Evolutionary conservation across 2,329 filamentous ascomycete species (phyloP), one percentile per base, ranked within the genome.

Genomic region (Phymatotrichopsis omnivora): DNA sequence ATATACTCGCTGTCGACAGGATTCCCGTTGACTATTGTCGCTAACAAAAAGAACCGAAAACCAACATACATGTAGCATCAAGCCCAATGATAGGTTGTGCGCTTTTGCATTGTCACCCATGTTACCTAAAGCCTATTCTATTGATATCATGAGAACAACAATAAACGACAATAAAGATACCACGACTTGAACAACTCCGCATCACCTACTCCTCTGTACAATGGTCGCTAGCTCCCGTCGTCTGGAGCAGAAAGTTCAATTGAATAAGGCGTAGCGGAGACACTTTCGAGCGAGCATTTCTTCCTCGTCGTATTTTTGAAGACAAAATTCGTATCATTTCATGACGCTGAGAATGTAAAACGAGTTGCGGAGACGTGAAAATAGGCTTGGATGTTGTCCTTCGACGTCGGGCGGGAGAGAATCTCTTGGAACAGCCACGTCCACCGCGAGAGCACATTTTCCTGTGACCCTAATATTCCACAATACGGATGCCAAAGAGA

Each of bases 21-120:
- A 41, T 70, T 70, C 12, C 68, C 62, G 46, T 71, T 68, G 3
- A 69, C 61, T 19, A 70, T 68, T 2, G 62, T 64, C 29, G 63
- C 61, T 28, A 68, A 56, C 25, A 70, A 65, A 5, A 70, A 52
- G 6, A 69, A 57, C 0, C 67, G 67, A 2, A 71, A 60, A 68
- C 67, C 70, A 71, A 4, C 64, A 61, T 3, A 43, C 8, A 4
- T 63, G 61, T 3, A 69, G 58, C 4, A 70, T 42, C 25, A 67
- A 55, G 3, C 68, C 68, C 0, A 71, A 50, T 1, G 67, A 60
- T 0, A 70, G 60, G 42, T 67, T 64, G 37, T 70, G 67, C 0
- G 68, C 66, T 1, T 62, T 65, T 2, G 63, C 58, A 28, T 67
- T 66, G 8, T 62, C 50, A 2, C 67, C 67, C 11, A 62, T 49